Evolutionary conservation across 257 asterid species (phyloP), one percentile per base, ranked within the genome.

Genomic region (Buddleja alternifolia): DNA sequence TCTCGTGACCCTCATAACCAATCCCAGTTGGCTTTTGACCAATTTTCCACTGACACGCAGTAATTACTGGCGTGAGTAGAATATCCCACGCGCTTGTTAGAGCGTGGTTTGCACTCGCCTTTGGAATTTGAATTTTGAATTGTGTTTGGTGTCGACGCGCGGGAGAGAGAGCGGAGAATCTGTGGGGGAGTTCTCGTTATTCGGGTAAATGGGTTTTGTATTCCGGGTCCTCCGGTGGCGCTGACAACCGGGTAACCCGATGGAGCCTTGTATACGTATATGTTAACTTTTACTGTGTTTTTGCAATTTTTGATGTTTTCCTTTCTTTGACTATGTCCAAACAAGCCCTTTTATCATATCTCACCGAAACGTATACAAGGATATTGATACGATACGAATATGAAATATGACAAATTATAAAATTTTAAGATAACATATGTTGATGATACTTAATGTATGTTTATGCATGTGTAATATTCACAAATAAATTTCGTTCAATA

Each of bases 171-270:
- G 54, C 17, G 65, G 69, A 39, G 10, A 19, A 25, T 59, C 60
- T 6, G 24, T 24, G 55, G 42, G 70, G 3, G 34, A n/a, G 50
- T 63, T 68, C 37, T 63, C 63, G 72, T 71, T 76, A 21, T 50
- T 77, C 74, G 78, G 81, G 66, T 72, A 46, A 72, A 65, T 74
- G 76, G 84, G 68, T 77, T 79, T 75, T 70, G 75, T 63, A 48
- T 70, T 77, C 88, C 86, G 82, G 80, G 41, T 73, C 88, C 85
- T 60, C 78, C 88, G 86, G 69, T 78, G 71, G 69, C 83, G 91
- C 91, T 81, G 86, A 85, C 88, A 85, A 48, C 46, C 60, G 60
- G 56, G 54, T 65, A 63, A 50, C 54, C 50, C 60, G 74, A 70
- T 39, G 61, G 42, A 51, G 39, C 63, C 64, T 52, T 42, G 20